Conservation (phyloP, 2,329 filamentous ascomycete genomes). For the Fusarium pseudoanthophilum region DNA sequence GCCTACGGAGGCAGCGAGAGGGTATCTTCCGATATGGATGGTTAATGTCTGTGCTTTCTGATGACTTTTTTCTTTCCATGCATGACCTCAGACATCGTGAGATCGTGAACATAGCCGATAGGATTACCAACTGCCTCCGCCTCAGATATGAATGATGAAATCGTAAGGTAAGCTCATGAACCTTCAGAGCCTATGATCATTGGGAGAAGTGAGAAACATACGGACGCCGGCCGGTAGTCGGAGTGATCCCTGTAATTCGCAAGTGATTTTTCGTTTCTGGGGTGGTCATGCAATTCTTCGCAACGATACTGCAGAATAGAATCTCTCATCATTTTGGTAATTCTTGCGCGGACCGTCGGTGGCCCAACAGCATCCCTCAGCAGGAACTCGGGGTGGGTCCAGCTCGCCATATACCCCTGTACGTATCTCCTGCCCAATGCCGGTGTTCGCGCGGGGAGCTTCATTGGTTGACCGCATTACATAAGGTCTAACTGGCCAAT, state of each 20-base stretch:
- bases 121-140: constrained; percentile 32
- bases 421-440: constrained; percentile 30
- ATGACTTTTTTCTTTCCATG: constrained; percentile 1
- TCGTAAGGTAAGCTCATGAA: constrained; percentile 26
- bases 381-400: constrained; percentile 47
- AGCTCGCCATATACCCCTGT: constrained; percentile 13
- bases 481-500: constrained; percentile 13
- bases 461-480: constrained; percentile 28
- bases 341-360: constrained; percentile 45
- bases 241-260: constrained; percentile 24
- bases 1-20: constrained; percentile 26
- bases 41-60: constrained; percentile 1
- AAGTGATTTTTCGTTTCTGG: neutral
- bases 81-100: neutral
- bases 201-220: constrained; percentile 8
- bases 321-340: constrained; percentile 29
- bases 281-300: constrained; percentile 30
- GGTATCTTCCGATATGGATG: constrained; percentile 12
- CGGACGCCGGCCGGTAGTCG: constrained; percentile 46
- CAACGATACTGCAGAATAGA: neutral
- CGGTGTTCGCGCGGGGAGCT: constrained; percentile 21
- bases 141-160: constrained; percentile 28
- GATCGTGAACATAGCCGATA: constrained; percentile 3
- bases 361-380: constrained; percentile 39
- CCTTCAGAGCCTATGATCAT: constrained; percentile 2